These are phyloP conservation scores for Apiotrichum mycotoxinovorans DNA, from an alignment of 1,284 basidiomycete species.

Conservation along the genomic window DNA sequence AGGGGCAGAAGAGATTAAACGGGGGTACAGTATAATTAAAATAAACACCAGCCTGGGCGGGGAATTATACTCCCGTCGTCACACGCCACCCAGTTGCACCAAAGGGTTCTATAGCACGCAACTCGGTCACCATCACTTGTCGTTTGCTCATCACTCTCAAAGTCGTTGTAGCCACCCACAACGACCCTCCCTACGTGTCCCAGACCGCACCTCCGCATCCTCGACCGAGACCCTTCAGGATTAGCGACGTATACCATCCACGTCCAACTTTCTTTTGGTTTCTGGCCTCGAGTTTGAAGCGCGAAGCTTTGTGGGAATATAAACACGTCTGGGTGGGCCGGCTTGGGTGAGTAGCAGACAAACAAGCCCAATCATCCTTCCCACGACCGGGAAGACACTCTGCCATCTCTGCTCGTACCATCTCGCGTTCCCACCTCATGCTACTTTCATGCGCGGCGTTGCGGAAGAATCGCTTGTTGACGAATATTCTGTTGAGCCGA, in stretches of 20 bases:
- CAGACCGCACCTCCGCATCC: slow-evolving; percentile 1
- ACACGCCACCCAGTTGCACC: not conserved
- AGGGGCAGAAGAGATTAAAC: no score
- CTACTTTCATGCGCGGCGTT: not conserved
- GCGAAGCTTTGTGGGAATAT: not conserved
- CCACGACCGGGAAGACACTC: not conserved
- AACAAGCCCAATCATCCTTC: not conserved
- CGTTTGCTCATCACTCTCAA: not conserved
- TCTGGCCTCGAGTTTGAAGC: not conserved
- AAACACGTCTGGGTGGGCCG: slow-evolving; percentile 7
- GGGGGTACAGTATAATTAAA: not conserved
- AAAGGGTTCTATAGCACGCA: not conserved
- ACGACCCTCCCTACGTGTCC: slow-evolving; percentile 7
- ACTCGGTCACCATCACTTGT: not conserved
- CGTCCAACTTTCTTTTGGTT: not conserved
- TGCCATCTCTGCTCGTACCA: no score
- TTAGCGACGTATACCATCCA: not conserved
- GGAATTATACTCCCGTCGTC: not conserved
- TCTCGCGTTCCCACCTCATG: not conserved
- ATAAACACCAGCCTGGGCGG: no score
- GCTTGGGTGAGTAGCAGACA: slow-evolving; percentile 4
- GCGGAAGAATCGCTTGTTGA: no score
- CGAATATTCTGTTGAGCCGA: no score
- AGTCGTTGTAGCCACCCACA: slow-evolving; percentile 2
- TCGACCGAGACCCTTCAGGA: not conserved